Evolutionary conservation across 768 basidiomycete species (phyloP).

Genomic region (Cystofilobasidium bisporidii): DNA sequence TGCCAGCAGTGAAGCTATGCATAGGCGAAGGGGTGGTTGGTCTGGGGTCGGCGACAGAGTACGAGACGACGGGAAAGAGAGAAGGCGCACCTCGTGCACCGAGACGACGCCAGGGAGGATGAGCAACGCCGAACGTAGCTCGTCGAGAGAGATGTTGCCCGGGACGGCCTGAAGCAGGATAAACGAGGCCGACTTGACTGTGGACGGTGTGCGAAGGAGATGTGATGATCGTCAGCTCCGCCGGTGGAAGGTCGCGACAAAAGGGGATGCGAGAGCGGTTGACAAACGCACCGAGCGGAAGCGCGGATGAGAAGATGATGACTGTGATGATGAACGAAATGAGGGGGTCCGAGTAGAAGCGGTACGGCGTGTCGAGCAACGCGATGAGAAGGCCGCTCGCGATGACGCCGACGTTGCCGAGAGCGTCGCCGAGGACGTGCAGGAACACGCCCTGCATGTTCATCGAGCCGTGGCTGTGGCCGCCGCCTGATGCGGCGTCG

Average conservation of each 20-base stretch:
- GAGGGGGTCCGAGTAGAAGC: conserved; percentile 60
- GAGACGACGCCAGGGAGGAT: conserved; percentile 74
- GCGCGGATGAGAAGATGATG: conserved; percentile 91
- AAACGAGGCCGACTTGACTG: conserved; percentile 71
- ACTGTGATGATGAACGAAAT: conserved; percentile 88
- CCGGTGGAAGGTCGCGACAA: no score
- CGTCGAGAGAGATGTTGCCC: conserved; percentile 75
- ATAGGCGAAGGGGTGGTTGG: no score
- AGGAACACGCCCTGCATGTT: conserved; percentile 94
- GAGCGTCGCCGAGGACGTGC: conserved; percentile 62
- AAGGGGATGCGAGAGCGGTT: conserved; percentile 7
- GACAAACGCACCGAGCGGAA: conserved; percentile 53
- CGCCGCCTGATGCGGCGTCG: conserved; percentile 32
- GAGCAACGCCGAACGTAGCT: conserved; percentile 70
- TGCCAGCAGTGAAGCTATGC: conserved; percentile 91
- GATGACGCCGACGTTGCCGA: conserved; percentile 97
- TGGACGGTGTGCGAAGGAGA: no score
- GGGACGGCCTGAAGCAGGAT: conserved; percentile 94
- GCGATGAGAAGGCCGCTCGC: conserved; percentile 89
- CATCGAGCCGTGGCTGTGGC: conserved; percentile 59
- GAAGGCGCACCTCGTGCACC: conserved; percentile 50
- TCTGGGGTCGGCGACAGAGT: neutral
- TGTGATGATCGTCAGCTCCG: no score
- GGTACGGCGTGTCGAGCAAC: conserved; percentile 42
- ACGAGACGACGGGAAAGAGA: neutral